A percentile compares a stretch with the other conserved stretches of the same genome.
Evolutionary conservation across 805 yeast genomes (phyloP).

Genomic region (Wickerhamiella vanderwaltii): DNA sequence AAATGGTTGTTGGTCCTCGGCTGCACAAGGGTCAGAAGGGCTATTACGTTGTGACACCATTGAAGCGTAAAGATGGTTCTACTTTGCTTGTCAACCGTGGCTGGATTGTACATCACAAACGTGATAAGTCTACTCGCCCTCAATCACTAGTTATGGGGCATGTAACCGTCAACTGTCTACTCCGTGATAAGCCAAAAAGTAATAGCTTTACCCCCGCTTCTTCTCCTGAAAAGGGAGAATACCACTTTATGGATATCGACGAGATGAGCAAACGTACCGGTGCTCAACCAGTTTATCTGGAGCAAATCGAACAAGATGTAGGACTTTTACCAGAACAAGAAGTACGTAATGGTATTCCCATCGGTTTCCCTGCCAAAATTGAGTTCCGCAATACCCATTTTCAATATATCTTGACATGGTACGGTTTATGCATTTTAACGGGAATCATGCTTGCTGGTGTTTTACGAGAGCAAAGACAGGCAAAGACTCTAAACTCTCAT

Average conservation of each 20-base stretch:
- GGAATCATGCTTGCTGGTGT: constrained; percentile 49
- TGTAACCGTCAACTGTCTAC: constrained; percentile 59
- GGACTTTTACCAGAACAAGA: constrained; percentile 37
- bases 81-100: constrained; percentile 82
- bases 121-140: constrained; percentile 47
- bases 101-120: constrained; percentile 60
- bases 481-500: constrained; percentile 14
- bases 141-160: constrained; percentile 61
- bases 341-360: constrained; percentile 73
- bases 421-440: constrained; percentile 68
- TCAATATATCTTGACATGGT: constrained; percentile 92
- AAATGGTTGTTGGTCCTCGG: constrained; percentile 87
- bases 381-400: constrained; percentile 79
- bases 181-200: constrained; percentile 54
- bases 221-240: constrained; percentile 52
- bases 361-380: constrained; percentile 71
- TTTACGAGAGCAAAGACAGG: constrained; percentile 31
- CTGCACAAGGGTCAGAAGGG: constrained; percentile 62
- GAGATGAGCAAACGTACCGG: constrained; percentile 65
- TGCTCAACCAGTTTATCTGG: constrained; percentile 62
- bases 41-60: constrained; percentile 69
- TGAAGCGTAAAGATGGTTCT: constrained; percentile 63
- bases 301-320: constrained; percentile 51
- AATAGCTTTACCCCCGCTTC: constrained; percentile 61
- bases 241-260: constrained; percentile 67